Conservation (phyloP, 306 rosid genomes). For the Begonia fuchsioides region DNA sequence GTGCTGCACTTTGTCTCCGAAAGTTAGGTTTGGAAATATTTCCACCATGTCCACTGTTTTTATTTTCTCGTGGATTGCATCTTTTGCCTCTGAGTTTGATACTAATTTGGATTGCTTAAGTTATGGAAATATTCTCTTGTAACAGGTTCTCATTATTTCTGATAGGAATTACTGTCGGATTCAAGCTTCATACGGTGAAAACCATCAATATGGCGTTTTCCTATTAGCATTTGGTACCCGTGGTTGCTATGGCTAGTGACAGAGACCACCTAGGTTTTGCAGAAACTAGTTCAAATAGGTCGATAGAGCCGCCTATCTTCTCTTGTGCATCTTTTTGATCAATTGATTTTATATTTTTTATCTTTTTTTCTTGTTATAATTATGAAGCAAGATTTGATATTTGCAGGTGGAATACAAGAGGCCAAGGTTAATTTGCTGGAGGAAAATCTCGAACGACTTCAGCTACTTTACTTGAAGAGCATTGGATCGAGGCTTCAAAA, state of each 20-base stretch:
- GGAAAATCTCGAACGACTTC: conserved; percentile 49
- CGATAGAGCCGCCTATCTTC: not conserved
- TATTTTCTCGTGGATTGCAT: no score
- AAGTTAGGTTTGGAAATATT: conserved; percentile 30
- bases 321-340: not conserved
- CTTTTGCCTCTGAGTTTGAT: no score
- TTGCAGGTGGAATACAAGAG: conserved; percentile 39
- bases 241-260: conserved; percentile 86
- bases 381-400: not conserved
- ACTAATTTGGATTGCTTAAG: not conserved
- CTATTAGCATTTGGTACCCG: conserved; percentile 39
- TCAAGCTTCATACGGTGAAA: conserved; percentile 17
- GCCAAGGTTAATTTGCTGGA: conserved; percentile 60
- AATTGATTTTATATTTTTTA: no score
- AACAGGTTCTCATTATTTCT: conserved; percentile 2
- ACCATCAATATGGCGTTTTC: conserved; percentile 53
- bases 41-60: no score
- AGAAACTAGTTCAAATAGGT: not conserved
- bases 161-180: no score
- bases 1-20: conserved; percentile 53
- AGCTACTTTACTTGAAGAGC: conserved; percentile 26
- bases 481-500: conserved; percentile 68
- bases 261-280: conserved; percentile 78
- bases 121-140: not conserved
- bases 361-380: no score